A percentile compares a stretch with the other conserved stretches of the same genome.
These are phyloP conservation scores for Telopea speciosissima DNA, from an alignment of 177 flowering plant genomes.

Conservation along the genomic window DNA sequence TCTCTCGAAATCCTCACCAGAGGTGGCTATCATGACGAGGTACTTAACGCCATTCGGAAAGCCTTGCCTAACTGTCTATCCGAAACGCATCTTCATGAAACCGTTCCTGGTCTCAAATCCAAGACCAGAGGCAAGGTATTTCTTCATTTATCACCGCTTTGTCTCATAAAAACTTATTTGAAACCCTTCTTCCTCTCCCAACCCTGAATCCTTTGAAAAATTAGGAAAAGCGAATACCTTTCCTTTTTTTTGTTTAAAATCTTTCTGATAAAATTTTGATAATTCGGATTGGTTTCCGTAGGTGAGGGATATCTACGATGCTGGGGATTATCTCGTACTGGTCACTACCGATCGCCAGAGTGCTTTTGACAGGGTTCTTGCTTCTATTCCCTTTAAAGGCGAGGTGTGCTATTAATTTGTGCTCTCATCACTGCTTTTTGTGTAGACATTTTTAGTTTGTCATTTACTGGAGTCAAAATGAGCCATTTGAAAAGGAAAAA, in stretches of 20 bases:
- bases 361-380: conserved; percentile 89
- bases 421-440: too few relatives aligned
- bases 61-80: conserved; percentile 61
- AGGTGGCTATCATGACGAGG: conserved; percentile 38
- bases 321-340: conserved; percentile 83
- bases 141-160: not conserved
- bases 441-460: too few relatives aligned
- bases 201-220: too few relatives aligned
- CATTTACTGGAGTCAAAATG: too few relatives aligned
- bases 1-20: conserved; percentile 30
- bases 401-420: conserved; percentile 42
- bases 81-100: conserved; percentile 69
- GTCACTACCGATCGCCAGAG: conserved; percentile 92
- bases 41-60: conserved; percentile 24
- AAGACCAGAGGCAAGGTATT: conserved; percentile 86
- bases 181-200: not conserved
- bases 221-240: not conserved
- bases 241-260: not conserved
- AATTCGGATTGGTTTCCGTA: conserved; percentile 18
- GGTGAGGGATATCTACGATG: conserved; percentile 92
- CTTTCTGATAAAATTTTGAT: not conserved
- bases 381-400: conserved; percentile 93
- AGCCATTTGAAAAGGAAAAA: too few relatives aligned
- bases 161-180: not conserved
- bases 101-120: conserved; percentile 71